A percentile compares a stretch with the other conserved stretches of the same genome.
Conservation (phyloP, 2,329 filamentous ascomycete genomes). For the Colletotrichum sp. region DNA sequence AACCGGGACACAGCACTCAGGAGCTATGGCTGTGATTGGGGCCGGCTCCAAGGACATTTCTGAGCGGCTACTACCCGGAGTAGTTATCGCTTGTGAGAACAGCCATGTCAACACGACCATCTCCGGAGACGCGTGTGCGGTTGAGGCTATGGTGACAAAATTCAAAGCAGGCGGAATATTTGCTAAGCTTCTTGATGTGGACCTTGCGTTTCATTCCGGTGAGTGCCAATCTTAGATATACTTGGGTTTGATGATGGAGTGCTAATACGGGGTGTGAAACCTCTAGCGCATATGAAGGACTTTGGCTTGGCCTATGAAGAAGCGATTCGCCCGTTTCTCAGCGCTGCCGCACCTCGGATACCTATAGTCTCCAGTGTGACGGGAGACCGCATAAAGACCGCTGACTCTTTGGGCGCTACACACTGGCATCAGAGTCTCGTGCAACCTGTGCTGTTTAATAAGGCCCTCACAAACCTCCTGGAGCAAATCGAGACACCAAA, state of each 20-base stretch:
- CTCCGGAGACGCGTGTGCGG: conserved; percentile 22
- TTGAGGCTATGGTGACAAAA: conserved; percentile 26
- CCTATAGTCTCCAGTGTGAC: conserved; percentile 29
- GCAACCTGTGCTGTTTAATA: conserved; percentile 46
- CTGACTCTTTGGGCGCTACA: neutral
- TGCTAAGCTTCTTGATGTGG: conserved; percentile 35
- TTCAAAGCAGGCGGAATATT: conserved; percentile 33
- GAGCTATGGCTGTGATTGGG: conserved; percentile 43
- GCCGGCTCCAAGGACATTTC: conserved; percentile 31
- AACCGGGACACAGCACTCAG: neutral
- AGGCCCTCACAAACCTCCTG: conserved; percentile 5
- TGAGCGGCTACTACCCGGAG: conserved; percentile 26
- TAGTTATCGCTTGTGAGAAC: conserved; percentile 34
- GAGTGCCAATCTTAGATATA: neutral
- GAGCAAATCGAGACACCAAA: neutral
- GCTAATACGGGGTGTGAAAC: conserved; percentile 36
- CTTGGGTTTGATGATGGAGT: neutral
- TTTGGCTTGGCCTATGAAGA: neutral
- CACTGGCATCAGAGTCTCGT: conserved; percentile 52
- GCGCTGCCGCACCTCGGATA: neutral
- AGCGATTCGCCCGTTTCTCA: neutral
- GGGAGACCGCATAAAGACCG: neutral
- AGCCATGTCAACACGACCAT: conserved; percentile 32
- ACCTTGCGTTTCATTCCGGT: conserved; percentile 45
- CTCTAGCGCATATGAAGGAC: neutral